phyloP scores from a whole-genome alignment of 371 early-diverging fungal species.

The Umbelopsis sp. region DNA sequence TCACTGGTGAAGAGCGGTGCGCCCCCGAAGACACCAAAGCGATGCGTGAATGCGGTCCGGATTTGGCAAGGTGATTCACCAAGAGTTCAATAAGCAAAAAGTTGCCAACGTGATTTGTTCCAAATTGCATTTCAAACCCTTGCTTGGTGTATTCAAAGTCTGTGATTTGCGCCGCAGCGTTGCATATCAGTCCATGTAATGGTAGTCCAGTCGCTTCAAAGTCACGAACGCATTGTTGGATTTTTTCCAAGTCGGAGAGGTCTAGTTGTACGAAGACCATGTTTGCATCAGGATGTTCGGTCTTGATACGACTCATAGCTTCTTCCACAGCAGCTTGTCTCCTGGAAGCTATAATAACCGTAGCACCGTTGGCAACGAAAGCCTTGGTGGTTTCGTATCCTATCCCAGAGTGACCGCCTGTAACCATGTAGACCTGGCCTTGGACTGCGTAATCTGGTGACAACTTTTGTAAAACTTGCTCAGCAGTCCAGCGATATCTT shows the following conservation, averaged over 20 bases:
- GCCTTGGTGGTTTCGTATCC: background rate
- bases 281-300: background rate
- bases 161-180: constrained; percentile 19
- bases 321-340: background rate
- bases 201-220: constrained; percentile 10
- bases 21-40: background rate
- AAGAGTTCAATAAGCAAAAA: constrained; percentile 17
- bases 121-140: constrained; percentile 27
- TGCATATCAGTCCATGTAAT: constrained; percentile 21
- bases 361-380: background rate
- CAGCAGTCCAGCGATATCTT: constrained; percentile 2
- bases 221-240: constrained; percentile 19
- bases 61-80: background rate
- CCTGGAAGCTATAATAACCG: background rate
- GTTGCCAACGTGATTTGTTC: constrained; percentile 31
- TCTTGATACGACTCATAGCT: background rate
- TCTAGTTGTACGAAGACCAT: constrained; percentile 24
- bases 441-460: background rate
- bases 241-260: constrained; percentile 19
- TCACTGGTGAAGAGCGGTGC: background rate
- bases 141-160: constrained; percentile 17
- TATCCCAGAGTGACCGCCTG: background rate
- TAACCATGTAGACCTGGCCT: background rate
- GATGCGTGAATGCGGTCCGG: background rate
- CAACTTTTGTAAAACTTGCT: background rate